These are phyloP conservation scores for Fraxinus platypoda DNA, from an alignment of 305 asterid genomes.

Conservation along the genomic window DNA sequence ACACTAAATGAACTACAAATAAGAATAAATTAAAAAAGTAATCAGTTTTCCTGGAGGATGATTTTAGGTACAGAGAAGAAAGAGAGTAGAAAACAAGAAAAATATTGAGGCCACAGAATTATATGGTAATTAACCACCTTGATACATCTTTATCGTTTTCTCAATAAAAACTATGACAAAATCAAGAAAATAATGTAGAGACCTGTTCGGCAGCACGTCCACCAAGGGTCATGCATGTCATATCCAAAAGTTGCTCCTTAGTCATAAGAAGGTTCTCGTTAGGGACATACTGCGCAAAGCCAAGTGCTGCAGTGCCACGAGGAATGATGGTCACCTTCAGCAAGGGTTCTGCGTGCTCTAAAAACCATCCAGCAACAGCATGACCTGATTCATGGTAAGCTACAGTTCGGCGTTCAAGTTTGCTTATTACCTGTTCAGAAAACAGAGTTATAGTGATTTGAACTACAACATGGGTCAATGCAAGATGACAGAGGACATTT, in stretches of 20 bases:
- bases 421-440: conserved; percentile 73
- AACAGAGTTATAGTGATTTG: neutral
- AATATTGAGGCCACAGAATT: neutral
- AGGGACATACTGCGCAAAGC: conserved; percentile 94
- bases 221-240: conserved; percentile 99
- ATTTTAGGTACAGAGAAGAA: conserved; percentile 2
- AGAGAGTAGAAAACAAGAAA: neutral
- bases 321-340: conserved; percentile 97
- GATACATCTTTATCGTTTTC: neutral
- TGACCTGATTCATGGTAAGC: conserved; percentile 99
- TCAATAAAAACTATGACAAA: neutral
- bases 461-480: neutral
- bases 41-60: neutral
- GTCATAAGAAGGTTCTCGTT: conserved; percentile 94
- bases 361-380: conserved; percentile 94
- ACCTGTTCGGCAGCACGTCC: conserved; percentile 99
- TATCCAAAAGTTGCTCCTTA: conserved; percentile 89
- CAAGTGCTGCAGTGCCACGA: conserved; percentile 98
- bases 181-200: neutral
- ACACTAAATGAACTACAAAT: neutral
- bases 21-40: neutral
- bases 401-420: conserved; percentile 80
- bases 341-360: conserved; percentile 93
- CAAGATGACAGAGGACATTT: neutral
- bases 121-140: neutral